Evolutionary conservation across 2,329 filamentous ascomycete species (phyloP).

Genomic region (Aspergillus sp.): DNA sequence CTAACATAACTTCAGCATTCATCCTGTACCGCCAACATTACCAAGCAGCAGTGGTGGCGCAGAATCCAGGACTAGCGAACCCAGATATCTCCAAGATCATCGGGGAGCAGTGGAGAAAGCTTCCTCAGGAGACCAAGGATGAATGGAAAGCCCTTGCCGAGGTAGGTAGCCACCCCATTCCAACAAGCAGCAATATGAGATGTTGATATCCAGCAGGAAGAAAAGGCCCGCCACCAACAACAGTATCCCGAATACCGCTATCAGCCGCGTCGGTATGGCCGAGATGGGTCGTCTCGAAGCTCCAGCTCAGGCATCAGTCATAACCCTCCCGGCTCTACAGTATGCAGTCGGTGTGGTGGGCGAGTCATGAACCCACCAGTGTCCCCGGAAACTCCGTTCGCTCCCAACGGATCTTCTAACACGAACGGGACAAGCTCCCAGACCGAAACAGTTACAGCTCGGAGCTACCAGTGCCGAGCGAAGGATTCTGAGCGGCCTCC

Average conservation of each 20-base stretch:
- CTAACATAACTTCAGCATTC: constrained; percentile 84
- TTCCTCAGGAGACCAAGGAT: constrained; percentile 71
- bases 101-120: constrained; percentile 83
- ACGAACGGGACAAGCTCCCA: constrained; percentile 33
- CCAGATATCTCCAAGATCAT: constrained; percentile 98
- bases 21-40: constrained; percentile 95
- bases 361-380: constrained; percentile 47
- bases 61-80: constrained; percentile 87
- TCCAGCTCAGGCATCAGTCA: constrained; percentile 33
- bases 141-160: constrained; percentile 89
- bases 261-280: constrained; percentile 70
- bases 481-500: constrained; percentile 22
- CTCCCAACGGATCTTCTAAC: constrained; percentile 32
- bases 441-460: constrained; percentile 22
- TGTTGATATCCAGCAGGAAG: constrained; percentile 57
- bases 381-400: constrained; percentile 42
- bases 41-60: constrained; percentile 75
- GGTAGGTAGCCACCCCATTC: constrained; percentile 43
- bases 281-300: constrained; percentile 49
- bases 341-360: constrained; percentile 46
- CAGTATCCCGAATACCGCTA: constrained; percentile 95
- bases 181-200: not conserved
- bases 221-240: constrained; percentile 83
- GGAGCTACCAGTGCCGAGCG: constrained; percentile 23
- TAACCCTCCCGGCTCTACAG: constrained; percentile 37